phyloP scores from a whole-genome alignment of 2,329 filamentous ascomycete species.

The Paraphoma chrysanthemicola region DNA sequence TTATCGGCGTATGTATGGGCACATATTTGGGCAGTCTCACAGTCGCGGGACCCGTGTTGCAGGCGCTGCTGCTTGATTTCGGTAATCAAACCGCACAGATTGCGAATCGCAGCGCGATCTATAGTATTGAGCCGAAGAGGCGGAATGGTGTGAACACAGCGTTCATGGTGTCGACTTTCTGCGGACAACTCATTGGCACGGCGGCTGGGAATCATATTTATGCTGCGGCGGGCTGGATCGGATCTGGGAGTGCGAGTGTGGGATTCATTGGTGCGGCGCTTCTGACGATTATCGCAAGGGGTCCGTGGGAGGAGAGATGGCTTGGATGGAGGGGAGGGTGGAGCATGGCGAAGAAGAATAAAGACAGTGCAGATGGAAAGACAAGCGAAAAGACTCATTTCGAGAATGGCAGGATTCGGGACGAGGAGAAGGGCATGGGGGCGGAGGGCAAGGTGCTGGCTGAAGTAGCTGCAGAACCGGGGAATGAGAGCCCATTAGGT shows the following conservation, averaged over 20 bases:
- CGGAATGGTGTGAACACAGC: constrained; percentile 81
- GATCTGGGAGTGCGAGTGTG: constrained; percentile 63
- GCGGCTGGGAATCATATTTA: constrained; percentile 62
- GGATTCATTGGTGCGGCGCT: constrained; percentile 61
- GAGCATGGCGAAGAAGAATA: constrained; percentile 55
- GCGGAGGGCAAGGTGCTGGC: constrained; percentile 26
- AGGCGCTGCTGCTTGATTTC: constrained; percentile 74
- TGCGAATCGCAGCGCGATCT: constrained; percentile 74
- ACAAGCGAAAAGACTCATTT: constrained; percentile 28
- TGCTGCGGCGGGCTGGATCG: constrained; percentile 63
- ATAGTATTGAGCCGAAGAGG: constrained; percentile 72
- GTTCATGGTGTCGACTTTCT: constrained; percentile 80
- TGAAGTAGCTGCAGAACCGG: constrained; percentile 41
- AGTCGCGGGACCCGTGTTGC: constrained; percentile 74
- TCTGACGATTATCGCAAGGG: constrained; percentile 55
- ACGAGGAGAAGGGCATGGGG: constrained; percentile 25
- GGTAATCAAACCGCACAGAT: constrained; percentile 77
- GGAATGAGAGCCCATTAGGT: constrained; percentile 24
- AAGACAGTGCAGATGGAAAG: constrained; percentile 49
- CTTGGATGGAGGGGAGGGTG: constrained; percentile 67
- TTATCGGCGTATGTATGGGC: constrained; percentile 70
- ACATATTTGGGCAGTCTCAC: constrained; percentile 71
- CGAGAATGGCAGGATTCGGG: constrained; percentile 8
- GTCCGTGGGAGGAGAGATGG: constrained; percentile 66
- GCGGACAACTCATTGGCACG: constrained; percentile 75